Conservation (phyloP, 371 early-diverging fungal species). For the Lichtheimia ornata region DNA sequence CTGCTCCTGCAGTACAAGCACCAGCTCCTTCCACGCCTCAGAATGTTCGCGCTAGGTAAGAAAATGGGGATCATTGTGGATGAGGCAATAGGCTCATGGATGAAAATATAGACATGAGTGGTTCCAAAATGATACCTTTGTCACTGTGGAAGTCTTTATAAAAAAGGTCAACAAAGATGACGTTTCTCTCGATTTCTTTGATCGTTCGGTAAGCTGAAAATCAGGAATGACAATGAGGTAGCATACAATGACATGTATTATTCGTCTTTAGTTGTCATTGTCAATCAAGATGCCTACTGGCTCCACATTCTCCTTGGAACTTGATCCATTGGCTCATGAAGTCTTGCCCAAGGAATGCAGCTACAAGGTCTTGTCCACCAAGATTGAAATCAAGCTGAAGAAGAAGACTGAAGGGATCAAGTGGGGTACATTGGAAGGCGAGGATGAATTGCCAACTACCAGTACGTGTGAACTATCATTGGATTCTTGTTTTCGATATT, state of each 20-base stretch:
- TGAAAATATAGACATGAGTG: constrained; percentile 81
- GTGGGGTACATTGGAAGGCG: constrained; percentile 84
- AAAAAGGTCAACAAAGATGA: constrained; percentile 77
- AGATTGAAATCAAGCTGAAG: constrained; percentile 92
- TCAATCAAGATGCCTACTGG: constrained; percentile 77
- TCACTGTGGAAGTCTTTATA: constrained; percentile 87
- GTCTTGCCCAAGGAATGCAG: constrained; percentile 73
- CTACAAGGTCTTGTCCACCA: constrained; percentile 80
- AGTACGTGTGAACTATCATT: constrained; percentile 23
- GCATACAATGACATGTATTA: neutral
- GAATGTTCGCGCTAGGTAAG: constrained; percentile 19
- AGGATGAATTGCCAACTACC: constrained; percentile 39
- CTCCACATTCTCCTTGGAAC: constrained; percentile 77
- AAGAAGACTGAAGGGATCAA: constrained; percentile 72
- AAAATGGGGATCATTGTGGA: neutral
- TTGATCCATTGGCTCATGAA: constrained; percentile 79
- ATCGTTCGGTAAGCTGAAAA: constrained; percentile 46
- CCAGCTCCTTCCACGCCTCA: constrained; percentile 5
- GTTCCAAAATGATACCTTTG: constrained; percentile 92
- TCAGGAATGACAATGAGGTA: neutral
- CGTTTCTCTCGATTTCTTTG: constrained; percentile 69
- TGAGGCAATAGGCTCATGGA: neutral
- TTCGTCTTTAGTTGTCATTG: constrained; percentile 61
- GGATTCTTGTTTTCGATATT: neutral
- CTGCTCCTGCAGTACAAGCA: constrained; percentile 2